Conservation (phyloP, 164 flowering plant genomes). For the Echeveria elegans region DNA sequence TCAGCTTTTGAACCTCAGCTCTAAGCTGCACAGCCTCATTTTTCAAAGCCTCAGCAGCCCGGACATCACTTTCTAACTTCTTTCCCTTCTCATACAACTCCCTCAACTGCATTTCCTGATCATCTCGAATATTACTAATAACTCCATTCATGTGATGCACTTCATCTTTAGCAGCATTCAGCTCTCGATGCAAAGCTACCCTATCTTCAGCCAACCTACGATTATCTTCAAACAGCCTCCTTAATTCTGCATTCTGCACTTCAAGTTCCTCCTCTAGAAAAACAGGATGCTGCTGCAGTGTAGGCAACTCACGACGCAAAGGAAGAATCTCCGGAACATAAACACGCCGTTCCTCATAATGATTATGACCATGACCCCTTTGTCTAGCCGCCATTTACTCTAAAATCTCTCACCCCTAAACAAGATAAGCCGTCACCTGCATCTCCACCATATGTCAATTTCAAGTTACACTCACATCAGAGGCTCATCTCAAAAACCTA, state of each 20-base stretch:
- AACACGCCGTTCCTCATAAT: constrained; percentile 50
- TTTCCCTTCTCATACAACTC: constrained; percentile 68
- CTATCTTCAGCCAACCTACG: constrained; percentile 70
- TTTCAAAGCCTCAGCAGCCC: constrained; percentile 66
- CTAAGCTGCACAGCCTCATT: constrained; percentile 60
- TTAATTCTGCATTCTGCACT: constrained; percentile 59
- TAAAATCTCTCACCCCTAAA: not conserved
- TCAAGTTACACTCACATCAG: not conserved
- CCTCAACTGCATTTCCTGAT: constrained; percentile 65
- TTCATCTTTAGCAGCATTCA: constrained; percentile 72
- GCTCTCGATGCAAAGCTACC: constrained; percentile 53
- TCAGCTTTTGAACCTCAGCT: constrained; percentile 62
- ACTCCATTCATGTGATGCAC: constrained; percentile 61
- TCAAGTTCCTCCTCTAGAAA: constrained; percentile 85
- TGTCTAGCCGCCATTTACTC: constrained; percentile 70
- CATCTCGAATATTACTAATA: constrained; percentile 55
- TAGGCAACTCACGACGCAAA: constrained; percentile 43
- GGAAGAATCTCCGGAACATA: constrained; percentile 59
- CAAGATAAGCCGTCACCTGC: not conserved
- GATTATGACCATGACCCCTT: constrained; percentile 50
- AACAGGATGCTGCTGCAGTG: constrained; percentile 72
- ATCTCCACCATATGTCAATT: not conserved
- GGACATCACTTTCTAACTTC: constrained; percentile 87
- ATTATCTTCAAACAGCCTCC: constrained; percentile 70
- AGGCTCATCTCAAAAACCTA: not conserved